Evolutionary conservation across 768 basidiomycete species (phyloP).

Genomic region (Leucosporidium yakuticum): DNA sequence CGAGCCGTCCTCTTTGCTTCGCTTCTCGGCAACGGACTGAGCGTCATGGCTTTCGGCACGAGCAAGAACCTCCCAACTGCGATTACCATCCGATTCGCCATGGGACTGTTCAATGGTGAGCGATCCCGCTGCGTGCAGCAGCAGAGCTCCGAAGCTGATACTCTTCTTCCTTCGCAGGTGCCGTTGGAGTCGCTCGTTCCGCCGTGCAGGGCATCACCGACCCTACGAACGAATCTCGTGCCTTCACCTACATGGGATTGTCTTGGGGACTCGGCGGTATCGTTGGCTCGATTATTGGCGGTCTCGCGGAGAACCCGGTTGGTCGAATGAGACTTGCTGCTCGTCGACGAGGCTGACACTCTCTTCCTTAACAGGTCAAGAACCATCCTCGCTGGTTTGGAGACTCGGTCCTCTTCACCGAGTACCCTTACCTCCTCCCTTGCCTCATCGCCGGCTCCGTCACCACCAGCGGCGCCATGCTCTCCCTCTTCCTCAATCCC

Average conservation of each 20-base stretch:
- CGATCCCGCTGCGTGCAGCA: background rate
- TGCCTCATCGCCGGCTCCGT: slow-evolving; percentile 69
- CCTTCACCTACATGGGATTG: slow-evolving; percentile 79
- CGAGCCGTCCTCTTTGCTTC: slow-evolving; percentile 78
- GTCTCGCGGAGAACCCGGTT: slow-evolving; percentile 29
- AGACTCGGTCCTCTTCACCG: slow-evolving; percentile 54
- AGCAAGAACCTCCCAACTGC: slow-evolving; percentile 31
- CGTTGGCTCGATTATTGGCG: slow-evolving; percentile 69
- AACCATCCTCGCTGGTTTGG: slow-evolving; percentile 80
- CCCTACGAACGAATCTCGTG: slow-evolving; percentile 82
- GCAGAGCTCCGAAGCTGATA: slow-evolving; percentile 52
- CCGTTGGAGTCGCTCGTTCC: slow-evolving; percentile 89
- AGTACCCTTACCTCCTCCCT: slow-evolving; percentile 86
- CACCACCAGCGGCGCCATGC: slow-evolving; percentile 70
- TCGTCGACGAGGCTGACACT: background rate
- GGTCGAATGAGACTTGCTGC: background rate
- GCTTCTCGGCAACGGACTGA: slow-evolving; percentile 74
- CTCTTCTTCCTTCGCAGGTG: slow-evolving; percentile 78
- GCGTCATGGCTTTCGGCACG: slow-evolving; percentile 72
- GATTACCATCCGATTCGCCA: slow-evolving; percentile 21
- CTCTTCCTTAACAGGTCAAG: slow-evolving; percentile 34
- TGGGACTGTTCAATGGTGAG: slow-evolving; percentile 31
- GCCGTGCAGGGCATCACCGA: slow-evolving; percentile 83
- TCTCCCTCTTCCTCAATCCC: slow-evolving; percentile 79
- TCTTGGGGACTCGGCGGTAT: slow-evolving; percentile 88